Base-by-base conservation (phyloP, 164 flowering plant genomes). In the Liquidambar formosana region DNA sequence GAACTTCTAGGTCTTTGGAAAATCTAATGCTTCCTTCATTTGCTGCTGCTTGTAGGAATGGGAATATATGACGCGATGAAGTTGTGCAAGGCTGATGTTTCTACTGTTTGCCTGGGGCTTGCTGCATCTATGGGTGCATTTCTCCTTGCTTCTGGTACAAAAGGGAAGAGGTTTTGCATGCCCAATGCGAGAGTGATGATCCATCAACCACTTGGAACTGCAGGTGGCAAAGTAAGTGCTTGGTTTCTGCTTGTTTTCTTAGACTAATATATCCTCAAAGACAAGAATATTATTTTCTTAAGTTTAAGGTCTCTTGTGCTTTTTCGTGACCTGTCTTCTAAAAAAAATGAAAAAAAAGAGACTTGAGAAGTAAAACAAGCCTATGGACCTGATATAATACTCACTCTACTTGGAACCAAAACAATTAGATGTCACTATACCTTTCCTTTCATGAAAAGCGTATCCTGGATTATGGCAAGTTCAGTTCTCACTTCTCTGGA, bases 121-220 rank as follows among this genome's bases (percentile, higher is more conserved):
- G 98, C 99, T 66, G 98, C 97, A 80, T 93, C 98, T 49, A 93
- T 96, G 97, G 94, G 96, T 23, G 98, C 98, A 38, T 90, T 96
- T 77, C 81, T 96, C 61, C 96, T 96, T 77, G 93, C 97, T 68
- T 33, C 97, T 78, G 99, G 99, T 61, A 65, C 88, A 11, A 96
- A 92, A 83, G 99, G 97, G 64, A 96, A 96, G 79, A 83, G 98
- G 72, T 92, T 73, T 66, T 90, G 96, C 83, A 91, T 96, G 98
- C 99, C 99, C 46, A 96, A 96, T 84, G 74, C 88, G 15, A 85
- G 88, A 83, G 93, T 96, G 44, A 96, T 96, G 99, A 88, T 96
- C 78, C 99, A 90, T 81, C 94, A 88, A 67, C 96, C 96, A 0
- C 89, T 78, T 76, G 95, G 97, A 73, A 73, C 82, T 59, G 79